Conservation (phyloP, 805 yeast species). For the Wickerhamomyces bisporus region DNA sequence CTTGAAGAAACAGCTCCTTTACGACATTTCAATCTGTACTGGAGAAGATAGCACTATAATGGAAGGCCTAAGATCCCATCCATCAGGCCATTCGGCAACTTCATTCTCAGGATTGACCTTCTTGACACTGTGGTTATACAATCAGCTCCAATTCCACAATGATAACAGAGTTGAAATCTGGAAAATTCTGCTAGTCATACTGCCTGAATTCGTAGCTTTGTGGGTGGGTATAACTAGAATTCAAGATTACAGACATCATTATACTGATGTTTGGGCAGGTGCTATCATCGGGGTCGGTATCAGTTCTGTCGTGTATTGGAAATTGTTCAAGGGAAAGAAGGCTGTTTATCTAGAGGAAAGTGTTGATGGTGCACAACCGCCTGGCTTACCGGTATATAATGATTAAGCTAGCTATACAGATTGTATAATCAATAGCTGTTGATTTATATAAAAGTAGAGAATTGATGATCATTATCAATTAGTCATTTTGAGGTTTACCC, state of each 20-base stretch:
- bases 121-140: slow-evolving; percentile 55
- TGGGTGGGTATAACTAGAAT: slow-evolving; percentile 81
- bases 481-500: slow-evolving; percentile 25
- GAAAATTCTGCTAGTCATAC: slow-evolving; percentile 44
- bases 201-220: slow-evolving; percentile 64
- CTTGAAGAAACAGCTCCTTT: slow-evolving; percentile 19
- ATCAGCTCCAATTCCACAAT: slow-evolving; percentile 54
- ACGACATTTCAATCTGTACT: slow-evolving; percentile 50
- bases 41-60: slow-evolving; percentile 34
- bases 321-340: slow-evolving; percentile 18
- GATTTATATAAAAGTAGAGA: no score
- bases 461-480: slow-evolving; percentile 1
- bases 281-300: slow-evolving; percentile 48
- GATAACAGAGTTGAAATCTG: slow-evolving; percentile 40
- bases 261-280: slow-evolving; percentile 78
- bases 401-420: no score
- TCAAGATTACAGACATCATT: slow-evolving; percentile 90
- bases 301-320: slow-evolving; percentile 12
- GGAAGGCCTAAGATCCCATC: slow-evolving; percentile 78
- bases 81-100: slow-evolving; percentile 72
- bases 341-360: slow-evolving; percentile 10
- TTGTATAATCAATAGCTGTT: no score
- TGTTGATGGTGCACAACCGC: background rate
- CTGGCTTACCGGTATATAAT: background rate
- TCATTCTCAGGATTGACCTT: slow-evolving; percentile 64